Percentiles rank a stretch among this genome's conserved stretches.
These are phyloP conservation scores for Parmales sp. DNA, from an alignment of 108 stramenopile genomes.

Conservation along the genomic window DNA sequence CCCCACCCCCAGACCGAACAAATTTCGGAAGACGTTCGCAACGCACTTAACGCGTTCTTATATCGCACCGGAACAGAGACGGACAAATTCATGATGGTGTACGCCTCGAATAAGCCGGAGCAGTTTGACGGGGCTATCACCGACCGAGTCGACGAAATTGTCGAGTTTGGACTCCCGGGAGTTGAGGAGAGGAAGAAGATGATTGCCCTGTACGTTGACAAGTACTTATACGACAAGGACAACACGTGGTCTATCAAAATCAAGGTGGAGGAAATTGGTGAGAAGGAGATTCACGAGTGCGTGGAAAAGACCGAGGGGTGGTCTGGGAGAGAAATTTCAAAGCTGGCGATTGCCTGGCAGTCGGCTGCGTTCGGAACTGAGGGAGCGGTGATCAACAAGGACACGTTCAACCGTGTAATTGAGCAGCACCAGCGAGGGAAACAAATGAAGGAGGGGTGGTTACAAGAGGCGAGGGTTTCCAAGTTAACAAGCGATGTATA, in stretches of 20 bases:
- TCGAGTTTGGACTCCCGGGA: constrained; percentile 83
- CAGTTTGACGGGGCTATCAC: constrained; percentile 94
- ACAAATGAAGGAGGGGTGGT: constrained; percentile 66
- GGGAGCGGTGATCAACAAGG: constrained; percentile 64
- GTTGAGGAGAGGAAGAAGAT: constrained; percentile 76
- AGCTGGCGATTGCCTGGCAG: constrained; percentile 98
- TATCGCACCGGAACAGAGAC: constrained; percentile 87
- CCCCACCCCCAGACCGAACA: constrained; percentile 44
- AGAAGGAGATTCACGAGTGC: constrained; percentile 70
- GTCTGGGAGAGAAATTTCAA: constrained; percentile 92
- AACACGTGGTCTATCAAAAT: constrained; percentile 65
- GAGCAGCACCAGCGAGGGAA: constrained; percentile 69
- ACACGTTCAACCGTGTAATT: constrained; percentile 66
- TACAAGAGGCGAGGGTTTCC: constrained; percentile 47
- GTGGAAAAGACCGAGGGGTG: constrained; percentile 83
- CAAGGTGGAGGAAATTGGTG: constrained; percentile 58
- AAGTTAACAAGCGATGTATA: not conserved
- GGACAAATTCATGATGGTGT: constrained; percentile 98
- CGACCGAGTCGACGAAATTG: constrained; percentile 99
- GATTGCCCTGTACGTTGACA: constrained; percentile 92
- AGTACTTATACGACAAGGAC: constrained; percentile 79
- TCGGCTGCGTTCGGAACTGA: constrained; percentile 92
- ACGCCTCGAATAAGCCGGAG: constrained; percentile 94
- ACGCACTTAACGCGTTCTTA: constrained; percentile 96
- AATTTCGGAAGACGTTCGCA: constrained; percentile 93